phyloP scores from a whole-genome alignment of 345 rosid genomes.

The Clausena lansium region DNA sequence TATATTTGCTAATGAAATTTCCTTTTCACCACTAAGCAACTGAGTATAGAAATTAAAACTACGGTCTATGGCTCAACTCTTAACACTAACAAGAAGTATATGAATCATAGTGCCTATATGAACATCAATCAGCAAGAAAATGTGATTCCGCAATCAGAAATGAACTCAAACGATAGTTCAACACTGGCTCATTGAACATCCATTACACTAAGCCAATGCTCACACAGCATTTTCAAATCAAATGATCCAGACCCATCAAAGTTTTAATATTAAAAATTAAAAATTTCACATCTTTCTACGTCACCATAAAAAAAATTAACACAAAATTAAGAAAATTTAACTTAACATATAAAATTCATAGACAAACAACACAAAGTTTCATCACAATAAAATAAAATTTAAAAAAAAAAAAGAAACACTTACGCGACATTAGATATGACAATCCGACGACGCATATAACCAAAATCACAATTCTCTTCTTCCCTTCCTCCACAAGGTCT shows the following conservation, averaged over 20 bases:
- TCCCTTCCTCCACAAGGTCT: constrained; percentile 93
- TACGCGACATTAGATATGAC: constrained; percentile 89
- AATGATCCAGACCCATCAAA: background rate
- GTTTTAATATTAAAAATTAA: background rate
- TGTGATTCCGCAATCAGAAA: background rate
- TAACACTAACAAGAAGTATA: background rate
- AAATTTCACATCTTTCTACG: background rate
- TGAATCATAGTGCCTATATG: background rate
- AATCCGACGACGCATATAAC: constrained; percentile 86
- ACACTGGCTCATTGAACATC: background rate
- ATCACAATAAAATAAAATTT: background rate
- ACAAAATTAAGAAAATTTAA: constrained; percentile 5
- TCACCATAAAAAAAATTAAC: background rate
- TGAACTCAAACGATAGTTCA: background rate
- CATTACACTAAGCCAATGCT: background rate
- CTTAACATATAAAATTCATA: background rate
- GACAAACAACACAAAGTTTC: background rate
- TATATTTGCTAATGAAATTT: background rate
- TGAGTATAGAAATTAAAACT: too few species aligned
- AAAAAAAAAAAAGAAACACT: constrained; percentile 23
- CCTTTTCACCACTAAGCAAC: background rate
- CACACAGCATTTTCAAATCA: constrained; percentile 1
- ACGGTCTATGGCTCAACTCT: too few species aligned
- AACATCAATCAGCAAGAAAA: background rate
- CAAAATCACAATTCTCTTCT: constrained; percentile 85